Conservation (phyloP, 768 basidiomycete genomes). For the Fomitopsis pulvina region DNA sequence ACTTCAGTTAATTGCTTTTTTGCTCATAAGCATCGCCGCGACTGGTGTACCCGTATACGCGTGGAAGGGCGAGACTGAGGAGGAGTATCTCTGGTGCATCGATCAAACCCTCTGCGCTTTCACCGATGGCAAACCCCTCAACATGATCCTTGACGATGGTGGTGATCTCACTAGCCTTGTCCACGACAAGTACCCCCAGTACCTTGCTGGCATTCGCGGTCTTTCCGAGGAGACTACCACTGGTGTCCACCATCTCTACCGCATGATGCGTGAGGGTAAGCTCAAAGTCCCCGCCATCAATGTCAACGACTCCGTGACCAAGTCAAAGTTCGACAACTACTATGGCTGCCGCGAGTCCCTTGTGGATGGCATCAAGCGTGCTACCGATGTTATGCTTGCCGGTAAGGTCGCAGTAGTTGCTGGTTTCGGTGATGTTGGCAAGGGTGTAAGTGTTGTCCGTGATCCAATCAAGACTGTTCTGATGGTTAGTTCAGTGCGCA, state of each 20-base stretch:
- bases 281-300: constrained; percentile 99
- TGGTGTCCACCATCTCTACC: constrained; percentile 99
- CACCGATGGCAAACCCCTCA: constrained; percentile 73
- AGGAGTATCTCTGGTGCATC: constrained; percentile 98
- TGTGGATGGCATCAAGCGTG: constrained; percentile 99
- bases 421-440: constrained; percentile 98
- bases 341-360: constrained; percentile 99
- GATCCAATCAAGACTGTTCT: background rate
- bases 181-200: constrained; percentile 94
- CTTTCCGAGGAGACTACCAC: constrained; percentile 99
- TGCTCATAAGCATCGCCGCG: constrained; percentile 71
- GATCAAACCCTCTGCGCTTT: constrained; percentile 93
- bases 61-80: constrained; percentile 99
- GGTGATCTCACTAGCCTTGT: constrained; percentile 94
- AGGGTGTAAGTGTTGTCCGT: constrained; percentile 69
- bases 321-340: constrained; percentile 98
- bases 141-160: constrained; percentile 99
- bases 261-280: constrained; percentile 91
- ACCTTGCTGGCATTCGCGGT: constrained; percentile 79
- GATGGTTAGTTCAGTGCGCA: constrained; percentile 64
- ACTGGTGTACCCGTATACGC: constrained; percentile 98
- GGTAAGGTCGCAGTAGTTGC: constrained; percentile 99
- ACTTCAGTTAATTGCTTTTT: background rate
- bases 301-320: constrained; percentile 99
- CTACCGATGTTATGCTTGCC: constrained; percentile 99